phyloP scores from a whole-genome alignment of 2,329 filamentous ascomycete genomes.

The Xylariaceae sp. region DNA sequence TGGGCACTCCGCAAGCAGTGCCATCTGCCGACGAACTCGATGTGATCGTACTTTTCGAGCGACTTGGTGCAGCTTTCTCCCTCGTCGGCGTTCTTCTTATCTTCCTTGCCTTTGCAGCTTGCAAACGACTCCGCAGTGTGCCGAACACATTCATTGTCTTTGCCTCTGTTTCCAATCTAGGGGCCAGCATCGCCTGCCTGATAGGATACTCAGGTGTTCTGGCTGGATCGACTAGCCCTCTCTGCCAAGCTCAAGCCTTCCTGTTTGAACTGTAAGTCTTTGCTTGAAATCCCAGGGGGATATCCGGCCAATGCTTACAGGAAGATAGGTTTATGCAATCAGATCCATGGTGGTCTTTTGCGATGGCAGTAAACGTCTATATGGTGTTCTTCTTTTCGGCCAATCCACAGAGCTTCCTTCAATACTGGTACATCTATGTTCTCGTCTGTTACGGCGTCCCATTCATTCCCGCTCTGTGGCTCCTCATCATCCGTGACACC shows the following conservation, averaged over 20 bases:
- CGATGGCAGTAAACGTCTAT: constrained; percentile 80
- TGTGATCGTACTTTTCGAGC: constrained; percentile 46
- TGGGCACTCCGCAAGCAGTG: neutral
- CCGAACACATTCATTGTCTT: constrained; percentile 61
- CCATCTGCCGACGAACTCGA: constrained; percentile 21
- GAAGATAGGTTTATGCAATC: constrained; percentile 67
- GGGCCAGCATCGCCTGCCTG: constrained; percentile 61
- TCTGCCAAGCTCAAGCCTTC: constrained; percentile 61
- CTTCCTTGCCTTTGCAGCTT: constrained; percentile 48
- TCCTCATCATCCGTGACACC: constrained; percentile 52
- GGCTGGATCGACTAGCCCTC: constrained; percentile 46
- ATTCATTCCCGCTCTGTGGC: constrained; percentile 61
- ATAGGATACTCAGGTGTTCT: constrained; percentile 65
- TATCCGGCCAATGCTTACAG: constrained; percentile 6
- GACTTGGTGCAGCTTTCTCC: constrained; percentile 51
- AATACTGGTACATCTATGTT: constrained; percentile 66
- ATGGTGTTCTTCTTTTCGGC: constrained; percentile 61
- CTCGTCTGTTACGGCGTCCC: constrained; percentile 69
- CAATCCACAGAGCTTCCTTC: constrained; percentile 64
- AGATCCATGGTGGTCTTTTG: constrained; percentile 72
- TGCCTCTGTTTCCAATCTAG: constrained; percentile 56
- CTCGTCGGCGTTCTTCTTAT: constrained; percentile 48
- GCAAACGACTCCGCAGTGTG: constrained; percentile 52
- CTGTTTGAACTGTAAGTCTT: constrained; percentile 62
- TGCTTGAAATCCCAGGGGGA: neutral